Percentiles rank a stretch among this genome's conserved stretches.
Evolutionary conservation across 106 monocot species (phyloP).

Genomic region (Phalaenopsis aphrodite): DNA sequence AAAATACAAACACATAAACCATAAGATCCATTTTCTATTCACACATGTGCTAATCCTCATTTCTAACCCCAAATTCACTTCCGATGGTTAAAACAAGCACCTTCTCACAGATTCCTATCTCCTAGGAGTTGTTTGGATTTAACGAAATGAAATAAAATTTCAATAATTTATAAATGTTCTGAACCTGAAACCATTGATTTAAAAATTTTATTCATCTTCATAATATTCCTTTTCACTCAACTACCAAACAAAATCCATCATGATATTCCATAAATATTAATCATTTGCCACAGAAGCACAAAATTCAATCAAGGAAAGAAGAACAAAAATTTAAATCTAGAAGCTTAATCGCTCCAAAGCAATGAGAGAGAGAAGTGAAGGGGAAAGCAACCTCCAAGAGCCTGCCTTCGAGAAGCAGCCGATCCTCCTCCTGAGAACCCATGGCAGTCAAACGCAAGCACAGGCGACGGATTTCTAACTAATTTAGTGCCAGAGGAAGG

Average conservation of each 20-base stretch:
- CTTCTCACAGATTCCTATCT: not conserved
- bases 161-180: not conserved
- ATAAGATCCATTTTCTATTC: not conserved
- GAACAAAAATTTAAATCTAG: not conserved
- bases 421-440: constrained; percentile 21
- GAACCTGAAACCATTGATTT: not conserved
- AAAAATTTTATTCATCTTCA: not conserved
- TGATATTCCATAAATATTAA: not conserved
- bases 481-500: not conserved
- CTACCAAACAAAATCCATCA: not conserved
- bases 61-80: not conserved
- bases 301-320: not conserved
- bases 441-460: constrained; percentile 4
- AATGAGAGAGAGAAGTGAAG: not conserved
- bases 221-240: not conserved
- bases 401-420: constrained; percentile 17
- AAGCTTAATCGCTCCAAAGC: not conserved
- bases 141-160: not conserved
- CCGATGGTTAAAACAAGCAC: not conserved
- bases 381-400: constrained; percentile 8
- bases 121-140: not conserved
- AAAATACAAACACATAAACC: not conserved
- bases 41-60: not conserved
- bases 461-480: not conserved
- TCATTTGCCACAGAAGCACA: not conserved